phyloP scores from a whole-genome alignment of 2,329 filamentous ascomycete genomes.

The Microsporum audouinii region DNA sequence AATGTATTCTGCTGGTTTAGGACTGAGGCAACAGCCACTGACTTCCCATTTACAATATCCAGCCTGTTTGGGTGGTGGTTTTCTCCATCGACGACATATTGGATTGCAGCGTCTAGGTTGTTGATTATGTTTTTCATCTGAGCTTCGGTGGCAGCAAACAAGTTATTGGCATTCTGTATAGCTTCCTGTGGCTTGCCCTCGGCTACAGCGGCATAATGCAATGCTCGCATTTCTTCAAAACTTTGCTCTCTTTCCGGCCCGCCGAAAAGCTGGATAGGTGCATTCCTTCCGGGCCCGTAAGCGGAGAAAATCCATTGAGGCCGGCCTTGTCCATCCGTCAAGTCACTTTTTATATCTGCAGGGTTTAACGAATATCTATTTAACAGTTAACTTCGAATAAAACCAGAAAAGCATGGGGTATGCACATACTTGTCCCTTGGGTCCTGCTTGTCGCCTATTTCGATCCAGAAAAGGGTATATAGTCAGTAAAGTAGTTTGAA shows the following conservation, averaged over 20 bases:
- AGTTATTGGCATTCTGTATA: conserved; percentile 40
- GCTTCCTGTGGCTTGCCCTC: conserved; percentile 48
- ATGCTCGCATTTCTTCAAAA: conserved; percentile 70
- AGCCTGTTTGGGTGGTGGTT: conserved; percentile 65
- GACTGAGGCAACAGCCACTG: neutral
- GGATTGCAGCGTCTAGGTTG: conserved; percentile 60
- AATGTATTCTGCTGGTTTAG: conserved; percentile 17
- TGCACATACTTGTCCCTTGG: neutral
- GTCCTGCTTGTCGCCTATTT: neutral
- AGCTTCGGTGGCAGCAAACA: conserved; percentile 54
- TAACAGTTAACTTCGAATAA: neutral
- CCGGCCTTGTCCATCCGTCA: conserved; percentile 49
- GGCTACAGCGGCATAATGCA: conserved; percentile 55
- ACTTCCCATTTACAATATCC: conserved; percentile 38
- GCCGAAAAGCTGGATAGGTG: conserved; percentile 73
- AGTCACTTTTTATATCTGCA: conserved; percentile 53
- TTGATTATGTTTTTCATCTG: conserved; percentile 61
- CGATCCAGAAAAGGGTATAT: neutral
- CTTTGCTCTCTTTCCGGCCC: conserved; percentile 70
- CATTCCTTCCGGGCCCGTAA: conserved; percentile 66
- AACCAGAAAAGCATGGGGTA: neutral
- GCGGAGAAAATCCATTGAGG: conserved; percentile 79
- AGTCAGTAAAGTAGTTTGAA: neutral
- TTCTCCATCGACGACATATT: conserved; percentile 54
- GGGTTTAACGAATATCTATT: conserved; percentile 44